Evolutionary conservation across 2,329 filamentous ascomycete species (phyloP).

Genomic region (Fusarium mexicanum): DNA sequence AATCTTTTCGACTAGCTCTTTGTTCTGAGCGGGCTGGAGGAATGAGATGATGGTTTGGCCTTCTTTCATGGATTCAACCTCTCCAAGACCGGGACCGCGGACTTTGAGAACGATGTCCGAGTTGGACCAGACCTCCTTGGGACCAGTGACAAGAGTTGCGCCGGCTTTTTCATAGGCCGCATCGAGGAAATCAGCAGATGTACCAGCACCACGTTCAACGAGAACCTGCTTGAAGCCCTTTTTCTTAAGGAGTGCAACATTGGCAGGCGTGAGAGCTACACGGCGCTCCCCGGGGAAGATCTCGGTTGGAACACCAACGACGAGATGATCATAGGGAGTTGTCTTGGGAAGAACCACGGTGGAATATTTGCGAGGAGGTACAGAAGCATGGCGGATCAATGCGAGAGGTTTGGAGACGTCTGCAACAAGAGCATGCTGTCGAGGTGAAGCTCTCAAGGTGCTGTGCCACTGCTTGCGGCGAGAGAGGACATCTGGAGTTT

Average conservation of each 20-base stretch:
- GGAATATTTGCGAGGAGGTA: constrained; percentile 49
- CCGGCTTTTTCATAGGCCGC: constrained; percentile 81
- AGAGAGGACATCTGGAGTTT: constrained; percentile 20
- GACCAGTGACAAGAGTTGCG: constrained; percentile 76
- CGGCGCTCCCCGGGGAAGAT: constrained; percentile 82
- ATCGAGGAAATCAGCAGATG: constrained; percentile 79
- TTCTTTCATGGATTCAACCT: constrained; percentile 73
- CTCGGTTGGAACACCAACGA: constrained; percentile 82
- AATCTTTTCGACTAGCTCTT: constrained; percentile 76
- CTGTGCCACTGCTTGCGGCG: constrained; percentile 53
- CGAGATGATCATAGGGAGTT: constrained; percentile 75
- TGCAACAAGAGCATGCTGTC: constrained; percentile 43
- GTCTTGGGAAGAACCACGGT: constrained; percentile 54
- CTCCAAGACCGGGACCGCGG: constrained; percentile 75
- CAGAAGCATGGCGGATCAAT: constrained; percentile 51
- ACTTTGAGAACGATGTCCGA: constrained; percentile 88
- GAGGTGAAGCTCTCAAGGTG: constrained; percentile 43
- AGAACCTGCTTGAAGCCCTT: constrained; percentile 84
- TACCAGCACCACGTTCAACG: constrained; percentile 83
- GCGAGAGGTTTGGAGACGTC: constrained; percentile 48
- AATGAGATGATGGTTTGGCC: constrained; percentile 84
- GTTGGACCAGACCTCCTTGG: constrained; percentile 74
- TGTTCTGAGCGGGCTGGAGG: constrained; percentile 84
- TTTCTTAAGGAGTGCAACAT: constrained; percentile 82
- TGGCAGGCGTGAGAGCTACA: constrained; percentile 85